These are phyloP conservation scores for Cutaneotrichosporon daszewskae DNA, from an alignment of 1,284 basidiomycete genomes.

Conservation along the genomic window DNA sequence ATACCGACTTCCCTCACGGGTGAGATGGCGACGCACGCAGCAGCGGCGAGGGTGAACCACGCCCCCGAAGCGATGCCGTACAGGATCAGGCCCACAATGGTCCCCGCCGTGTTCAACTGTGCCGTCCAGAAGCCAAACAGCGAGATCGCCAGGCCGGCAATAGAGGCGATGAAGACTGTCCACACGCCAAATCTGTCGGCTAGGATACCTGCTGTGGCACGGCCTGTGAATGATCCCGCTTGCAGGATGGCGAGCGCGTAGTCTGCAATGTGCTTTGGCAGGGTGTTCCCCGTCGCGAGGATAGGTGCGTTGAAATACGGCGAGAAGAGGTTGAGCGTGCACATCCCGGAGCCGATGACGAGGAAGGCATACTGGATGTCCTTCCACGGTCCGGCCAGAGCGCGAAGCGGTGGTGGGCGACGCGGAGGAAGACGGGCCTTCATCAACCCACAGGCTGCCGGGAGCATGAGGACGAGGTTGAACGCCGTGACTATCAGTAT, in stretches of 20 bases:
- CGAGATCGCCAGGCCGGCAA: conserved; percentile 10
- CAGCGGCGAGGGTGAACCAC: conserved; percentile 36
- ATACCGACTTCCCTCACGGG: conserved; percentile 41
- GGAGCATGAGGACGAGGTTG: conserved; percentile 21
- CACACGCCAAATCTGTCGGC: conserved; percentile 13
- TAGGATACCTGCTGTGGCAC: conserved; percentile 5
- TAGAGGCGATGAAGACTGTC: conserved; percentile 6
- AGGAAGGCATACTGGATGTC: conserved; percentile 10
- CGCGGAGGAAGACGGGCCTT: conserved; percentile 20
- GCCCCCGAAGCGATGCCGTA: conserved; percentile 37
- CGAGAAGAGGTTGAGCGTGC: conserved; percentile 9
- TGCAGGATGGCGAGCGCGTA: conserved; percentile 10
- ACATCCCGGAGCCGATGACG: conserved; percentile 5
- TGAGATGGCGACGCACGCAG: conserved; percentile 33
- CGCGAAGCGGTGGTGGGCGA: conserved; percentile 9
- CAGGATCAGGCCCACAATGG: conserved; percentile 31
- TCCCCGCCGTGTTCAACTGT: conserved; percentile 15
- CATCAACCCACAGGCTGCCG: conserved; percentile 19
- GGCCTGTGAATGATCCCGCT: conserved; percentile 9
- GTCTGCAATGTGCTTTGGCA: background rate
- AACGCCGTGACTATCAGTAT: conserved; percentile 20
- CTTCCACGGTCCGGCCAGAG: conserved; percentile 10
- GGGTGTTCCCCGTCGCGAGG: conserved; percentile 4
- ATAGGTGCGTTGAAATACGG: conserved; percentile 8
- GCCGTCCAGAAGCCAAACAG: conserved; percentile 22